phyloP scores from a whole-genome alignment of 169 alveolate genomes.

The Cryptosporidium ryanae region DNA sequence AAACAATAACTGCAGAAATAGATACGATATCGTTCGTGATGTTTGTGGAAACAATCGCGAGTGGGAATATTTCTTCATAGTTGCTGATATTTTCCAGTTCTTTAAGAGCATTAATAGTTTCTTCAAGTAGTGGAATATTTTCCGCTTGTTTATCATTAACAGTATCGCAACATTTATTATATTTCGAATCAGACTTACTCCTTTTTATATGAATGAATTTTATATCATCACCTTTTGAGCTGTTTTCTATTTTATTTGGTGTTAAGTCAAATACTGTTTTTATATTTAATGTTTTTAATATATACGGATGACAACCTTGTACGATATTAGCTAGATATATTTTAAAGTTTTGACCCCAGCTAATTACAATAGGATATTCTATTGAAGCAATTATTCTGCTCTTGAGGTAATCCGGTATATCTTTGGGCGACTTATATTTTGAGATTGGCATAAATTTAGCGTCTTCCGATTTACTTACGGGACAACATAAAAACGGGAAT shows the following conservation, averaged over 20 bases:
- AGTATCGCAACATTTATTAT: neutral
- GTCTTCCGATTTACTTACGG: neutral
- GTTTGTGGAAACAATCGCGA: constrained; percentile 17
- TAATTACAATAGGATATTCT: constrained; percentile 31
- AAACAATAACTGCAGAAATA: constrained; percentile 15
- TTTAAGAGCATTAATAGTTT: constrained; percentile 12
- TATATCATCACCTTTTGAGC: neutral
- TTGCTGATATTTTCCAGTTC: constrained; percentile 5
- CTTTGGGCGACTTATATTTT: constrained; percentile 10
- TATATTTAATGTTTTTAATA: constrained; percentile 12
- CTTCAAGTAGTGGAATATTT: constrained; percentile 15
- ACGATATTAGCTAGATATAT: constrained; percentile 63
- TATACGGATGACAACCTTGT: constrained; percentile 66
- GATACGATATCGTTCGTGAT: constrained; percentile 20
- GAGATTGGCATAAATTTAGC: constrained; percentile 15
- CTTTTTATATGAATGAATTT: constrained; percentile 18
- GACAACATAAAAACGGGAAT: constrained; percentile 62
- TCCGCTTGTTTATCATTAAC: neutral
- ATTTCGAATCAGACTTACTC: neutral
- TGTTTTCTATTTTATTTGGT: constrained; percentile 10
- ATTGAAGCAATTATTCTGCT: constrained; percentile 46
- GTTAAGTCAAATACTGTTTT: constrained; percentile 60
- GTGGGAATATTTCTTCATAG: constrained; percentile 42
- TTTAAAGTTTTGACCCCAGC: constrained; percentile 36
- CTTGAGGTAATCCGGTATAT: constrained; percentile 7